Evolutionary conservation across 2,329 filamentous ascomycete genomes (phyloP), one percentile per base, ranked within the genome.

Genomic region (Alternaria incomplexa): DNA sequence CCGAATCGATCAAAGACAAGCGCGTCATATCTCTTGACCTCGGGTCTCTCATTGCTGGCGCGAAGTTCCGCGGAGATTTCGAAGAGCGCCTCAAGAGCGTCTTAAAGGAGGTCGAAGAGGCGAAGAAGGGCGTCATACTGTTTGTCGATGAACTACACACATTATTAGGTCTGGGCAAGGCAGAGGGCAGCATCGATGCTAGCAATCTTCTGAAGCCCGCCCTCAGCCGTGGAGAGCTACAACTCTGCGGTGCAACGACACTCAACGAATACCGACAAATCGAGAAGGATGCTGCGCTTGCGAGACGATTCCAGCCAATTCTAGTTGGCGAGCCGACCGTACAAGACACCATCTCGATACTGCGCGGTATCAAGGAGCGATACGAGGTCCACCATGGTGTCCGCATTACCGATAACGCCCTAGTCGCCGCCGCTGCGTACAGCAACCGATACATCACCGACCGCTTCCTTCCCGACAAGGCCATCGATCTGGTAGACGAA

Each of bases 331-430:
- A 99, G 73, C 96, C 96, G 0, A 90, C 89, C 0, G 94, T 98
- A 1, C 89, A 93, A 70, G 94, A 97, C 70, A 97, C 96, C 0
- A 94, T 99, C 65, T 97, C 93, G 54, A 98, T 99, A 61, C 84
- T 99, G 1, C 89, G 96, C 74, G 96, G 95, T 52, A 97, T 99
- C 83, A 98, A 98, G 77, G 94, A 98, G 75, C 93, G 93, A 69
- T 99, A 99, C 74, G 96, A 98, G 79, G 93, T 98, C 0, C 96
- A 98, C 70, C 96, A 99, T 75, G 95, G 96, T 81, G 95, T 98
- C 0, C 87, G 94, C 57, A 98, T 99, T 69, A 97, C 93, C 0
- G 96, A 98, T 73, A 91, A 91, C 2, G 93, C 96, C 7, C 83
- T 98, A 11, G 95, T 99, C 13, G 93, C 96, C 2, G 95, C 96